Evolutionary conservation across 2,329 filamentous ascomycete genomes (phyloP), one percentile per base, ranked within the genome.

Genomic region (Pseudogymnoascus sp.): DNA sequence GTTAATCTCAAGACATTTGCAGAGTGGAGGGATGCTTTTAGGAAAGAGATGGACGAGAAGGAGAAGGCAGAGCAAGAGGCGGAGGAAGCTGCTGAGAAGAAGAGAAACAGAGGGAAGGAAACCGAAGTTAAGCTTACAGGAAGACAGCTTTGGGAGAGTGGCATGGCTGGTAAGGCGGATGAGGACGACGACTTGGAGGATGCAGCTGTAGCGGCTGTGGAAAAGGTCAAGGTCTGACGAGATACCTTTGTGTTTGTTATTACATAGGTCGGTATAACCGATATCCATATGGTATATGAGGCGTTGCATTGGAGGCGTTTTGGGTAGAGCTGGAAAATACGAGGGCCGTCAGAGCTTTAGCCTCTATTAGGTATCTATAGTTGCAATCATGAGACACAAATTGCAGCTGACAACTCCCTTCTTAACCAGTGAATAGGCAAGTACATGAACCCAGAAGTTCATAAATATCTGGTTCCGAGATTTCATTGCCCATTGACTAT

Each of bases 1-100:
- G 94, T 99, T 18, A 97, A 85, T n/a, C 79, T 84, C 19, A 90
- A 96, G 75, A 85, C 84, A 0, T 99, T 97, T 69, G 70, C 89
- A 66, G 82, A 81, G 65, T 99, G 94, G 94, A 80, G 90, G 60
- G 85, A 86, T 37, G 82, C 73, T 8, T 99, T 97, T 70, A 71
- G 83, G 63, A 77, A 79, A 69, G 94, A 97, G 77, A 86, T 92
- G 82, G 86, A 86, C 70, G 92, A 94, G 69, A 76, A 81, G 70
- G 82, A 84, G 66, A 73, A 76, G 66, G 79, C 75, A 65, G 81
- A 85, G 67, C 87, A 89, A 72, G 90, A 92, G 70, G 82, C 81
- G 65, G 89, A 92, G 67, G 83, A 89, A 64, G 78, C 85, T 33
- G 90, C 92, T 57, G 92, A 95, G 75, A 82, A 90, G 75, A 91